These are phyloP conservation scores for Aspergillus funiculosus DNA, from an alignment of 495 filamentous ascomycete species.

Conservation along the genomic window DNA sequence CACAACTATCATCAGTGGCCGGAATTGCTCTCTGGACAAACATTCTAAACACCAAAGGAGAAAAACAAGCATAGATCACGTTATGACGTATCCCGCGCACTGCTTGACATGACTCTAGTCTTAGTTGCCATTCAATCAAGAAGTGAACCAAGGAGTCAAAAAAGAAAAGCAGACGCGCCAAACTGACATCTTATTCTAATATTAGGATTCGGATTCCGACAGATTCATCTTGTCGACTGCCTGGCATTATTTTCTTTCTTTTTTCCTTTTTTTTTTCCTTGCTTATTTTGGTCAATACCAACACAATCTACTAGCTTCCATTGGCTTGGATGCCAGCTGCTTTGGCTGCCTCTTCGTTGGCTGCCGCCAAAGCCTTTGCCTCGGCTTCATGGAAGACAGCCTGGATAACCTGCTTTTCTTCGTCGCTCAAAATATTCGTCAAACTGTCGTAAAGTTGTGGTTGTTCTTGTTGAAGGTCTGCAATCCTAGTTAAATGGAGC, in stretches of 20 bases:
- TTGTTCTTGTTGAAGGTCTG: slow-evolving; percentile 84
- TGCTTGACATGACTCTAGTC: slow-evolving; percentile 4
- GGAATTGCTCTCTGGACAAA: slow-evolving; percentile 16
- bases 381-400: slow-evolving; percentile 78
- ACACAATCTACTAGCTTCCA: slow-evolving; percentile 30
- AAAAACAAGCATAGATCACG: slow-evolving; percentile 37
- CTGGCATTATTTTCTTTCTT: no score
- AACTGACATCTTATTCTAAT: slow-evolving; percentile 5
- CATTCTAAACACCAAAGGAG: slow-evolving; percentile 28
- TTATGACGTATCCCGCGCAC: slow-evolving; percentile 21
- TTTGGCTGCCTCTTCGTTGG: slow-evolving; percentile 28
- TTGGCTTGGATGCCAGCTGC: slow-evolving; percentile 36
- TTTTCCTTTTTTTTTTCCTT: no score
- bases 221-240: slow-evolving; percentile 1
- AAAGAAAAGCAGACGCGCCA: not conserved
- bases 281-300: slow-evolving; percentile 1
- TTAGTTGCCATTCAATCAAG: no score
- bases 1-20: slow-evolving; percentile 7
- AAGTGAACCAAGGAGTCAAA: no score
- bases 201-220: slow-evolving; percentile 1
- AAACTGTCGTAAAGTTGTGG: slow-evolving; percentile 80
- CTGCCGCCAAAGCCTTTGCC: slow-evolving; percentile 44
- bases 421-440: slow-evolving; percentile 67
- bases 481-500: slow-evolving; percentile 16
- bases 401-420: slow-evolving; percentile 78